These are phyloP conservation scores for Cladophialophora chaetospira DNA, from an alignment of 2,329 filamentous ascomycete species.

Conservation along the genomic window DNA sequence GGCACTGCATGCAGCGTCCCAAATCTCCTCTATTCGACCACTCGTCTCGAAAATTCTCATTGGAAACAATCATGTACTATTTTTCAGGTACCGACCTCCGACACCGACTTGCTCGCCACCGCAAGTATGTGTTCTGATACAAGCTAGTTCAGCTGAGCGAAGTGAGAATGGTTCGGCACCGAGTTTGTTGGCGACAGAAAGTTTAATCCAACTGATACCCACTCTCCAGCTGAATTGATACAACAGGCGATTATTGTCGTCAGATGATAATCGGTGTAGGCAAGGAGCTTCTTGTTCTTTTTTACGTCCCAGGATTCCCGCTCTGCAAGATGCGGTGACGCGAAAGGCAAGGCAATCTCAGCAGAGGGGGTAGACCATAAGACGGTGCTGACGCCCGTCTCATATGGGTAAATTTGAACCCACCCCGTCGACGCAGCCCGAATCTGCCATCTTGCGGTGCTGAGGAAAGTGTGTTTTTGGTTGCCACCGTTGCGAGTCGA, in stretches of 20 bases:
- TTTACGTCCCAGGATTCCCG: too few species aligned
- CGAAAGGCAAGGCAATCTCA: not conserved
- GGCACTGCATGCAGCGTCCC: constrained; percentile 24
- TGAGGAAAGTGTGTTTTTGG: not conserved
- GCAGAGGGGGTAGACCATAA: not conserved
- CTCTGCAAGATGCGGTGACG: not conserved
- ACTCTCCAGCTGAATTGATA: constrained; percentile 15
- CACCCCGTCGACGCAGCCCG: not conserved
- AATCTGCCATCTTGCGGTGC: not conserved
- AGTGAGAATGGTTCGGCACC: not conserved
- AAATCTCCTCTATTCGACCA: constrained; percentile 10
- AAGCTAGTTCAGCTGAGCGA: not conserved
- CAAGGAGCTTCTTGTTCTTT: too few species aligned
- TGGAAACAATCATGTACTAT: constrained; percentile 4
- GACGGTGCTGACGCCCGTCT: constrained; percentile 6
- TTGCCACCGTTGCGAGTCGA: not conserved
- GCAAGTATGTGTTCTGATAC: not conserved
- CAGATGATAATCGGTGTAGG: too few species aligned
- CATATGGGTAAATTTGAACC: not conserved
- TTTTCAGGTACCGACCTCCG: constrained; percentile 18
- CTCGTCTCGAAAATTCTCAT: constrained; percentile 9
- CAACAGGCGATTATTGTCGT: too few species aligned
- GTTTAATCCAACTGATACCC: not conserved
- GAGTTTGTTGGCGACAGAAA: not conserved
- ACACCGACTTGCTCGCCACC: constrained; percentile 11